phyloP scores from a whole-genome alignment of 208 protist species.

The Leptomonas pyrrhocoris region DNA sequence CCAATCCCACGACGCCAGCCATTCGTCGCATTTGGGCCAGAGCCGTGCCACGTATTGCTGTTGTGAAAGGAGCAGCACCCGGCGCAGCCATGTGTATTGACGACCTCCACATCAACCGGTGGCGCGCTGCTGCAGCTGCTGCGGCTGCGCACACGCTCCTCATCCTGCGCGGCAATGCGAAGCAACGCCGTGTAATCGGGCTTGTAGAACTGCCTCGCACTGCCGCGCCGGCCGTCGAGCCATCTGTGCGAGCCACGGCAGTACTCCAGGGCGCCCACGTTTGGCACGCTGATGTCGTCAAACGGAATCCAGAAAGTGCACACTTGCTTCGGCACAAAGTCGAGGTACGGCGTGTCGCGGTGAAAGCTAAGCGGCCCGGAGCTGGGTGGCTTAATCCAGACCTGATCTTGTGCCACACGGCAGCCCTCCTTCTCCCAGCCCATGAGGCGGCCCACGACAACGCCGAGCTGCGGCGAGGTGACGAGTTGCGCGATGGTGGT shows the following conservation, averaged over 20 bases:
- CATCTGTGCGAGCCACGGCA: conserved; percentile 46
- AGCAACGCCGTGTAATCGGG: conserved; percentile 41
- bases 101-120: conserved; percentile 3
- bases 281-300: conserved; percentile 19
- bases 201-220: conserved; percentile 52
- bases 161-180: conserved; percentile 32
- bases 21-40: conserved; percentile 24
- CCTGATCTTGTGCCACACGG: conserved; percentile 48
- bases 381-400: conserved; percentile 45
- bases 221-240: conserved; percentile 27
- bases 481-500: conserved; percentile 17
- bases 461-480: conserved; percentile 25
- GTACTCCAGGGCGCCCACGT: conserved; percentile 51
- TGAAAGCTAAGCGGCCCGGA: conserved; percentile 48
- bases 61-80: conserved; percentile 41
- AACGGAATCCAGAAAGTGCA: conserved; percentile 52
- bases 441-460: conserved; percentile 26
- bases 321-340: conserved; percentile 46
- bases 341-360: conserved; percentile 54
- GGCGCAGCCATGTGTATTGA: conserved; percentile 21
- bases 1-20: conserved; percentile 37
- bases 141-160: conserved; percentile 4
- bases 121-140: not conserved
- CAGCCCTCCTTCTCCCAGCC: conserved; percentile 41
- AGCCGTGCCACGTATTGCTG: conserved; percentile 45